phyloP scores from a whole-genome alignment of 1,139 yeast species.

The Nadsonia commutata region DNA sequence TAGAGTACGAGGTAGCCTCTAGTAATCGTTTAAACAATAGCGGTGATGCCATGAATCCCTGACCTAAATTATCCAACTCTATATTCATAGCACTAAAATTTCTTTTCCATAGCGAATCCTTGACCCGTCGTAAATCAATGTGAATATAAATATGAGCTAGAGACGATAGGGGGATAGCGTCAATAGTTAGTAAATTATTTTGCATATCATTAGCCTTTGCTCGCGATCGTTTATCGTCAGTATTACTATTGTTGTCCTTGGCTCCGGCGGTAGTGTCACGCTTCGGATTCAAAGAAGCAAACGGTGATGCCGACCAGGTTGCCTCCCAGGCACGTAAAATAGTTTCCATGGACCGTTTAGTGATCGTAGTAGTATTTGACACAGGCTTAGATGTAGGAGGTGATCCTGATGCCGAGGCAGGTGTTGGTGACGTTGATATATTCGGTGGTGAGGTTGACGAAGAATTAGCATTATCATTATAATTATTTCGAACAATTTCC shows the following conservation, averaged over 20 bases:
- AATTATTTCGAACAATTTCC: too few species aligned
- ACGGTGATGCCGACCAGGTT: conserved; percentile 25
- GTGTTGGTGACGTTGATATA: conserved; percentile 20
- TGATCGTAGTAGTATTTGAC: conserved; percentile 3
- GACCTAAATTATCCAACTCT: conserved; percentile 17
- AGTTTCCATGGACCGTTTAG: conserved; percentile 14
- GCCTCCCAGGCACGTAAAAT: conserved; percentile 26
- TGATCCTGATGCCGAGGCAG: neutral
- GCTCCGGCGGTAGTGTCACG: neutral
- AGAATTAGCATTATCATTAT: too few species aligned
- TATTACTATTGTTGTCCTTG: neutral
- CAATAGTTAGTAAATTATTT: conserved; percentile 27
- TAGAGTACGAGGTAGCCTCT: conserved; percentile 26
- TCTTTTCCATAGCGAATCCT: conserved; percentile 24
- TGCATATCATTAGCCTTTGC: conserved; percentile 12
- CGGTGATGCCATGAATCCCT: conserved; percentile 5
- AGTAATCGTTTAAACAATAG: conserved; percentile 16
- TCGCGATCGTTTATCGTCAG: neutral
- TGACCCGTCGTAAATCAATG: conserved; percentile 20
- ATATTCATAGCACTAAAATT: conserved; percentile 23
- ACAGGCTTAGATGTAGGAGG: neutral
- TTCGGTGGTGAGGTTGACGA: too few species aligned
- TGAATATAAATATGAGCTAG: conserved; percentile 25
- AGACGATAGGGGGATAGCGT: conserved; percentile 26
- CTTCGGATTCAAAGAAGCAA: conserved; percentile 23